Evolutionary conservation across 2,329 filamentous ascomycete genomes (phyloP).

Genomic region (Knufia fluminis): DNA sequence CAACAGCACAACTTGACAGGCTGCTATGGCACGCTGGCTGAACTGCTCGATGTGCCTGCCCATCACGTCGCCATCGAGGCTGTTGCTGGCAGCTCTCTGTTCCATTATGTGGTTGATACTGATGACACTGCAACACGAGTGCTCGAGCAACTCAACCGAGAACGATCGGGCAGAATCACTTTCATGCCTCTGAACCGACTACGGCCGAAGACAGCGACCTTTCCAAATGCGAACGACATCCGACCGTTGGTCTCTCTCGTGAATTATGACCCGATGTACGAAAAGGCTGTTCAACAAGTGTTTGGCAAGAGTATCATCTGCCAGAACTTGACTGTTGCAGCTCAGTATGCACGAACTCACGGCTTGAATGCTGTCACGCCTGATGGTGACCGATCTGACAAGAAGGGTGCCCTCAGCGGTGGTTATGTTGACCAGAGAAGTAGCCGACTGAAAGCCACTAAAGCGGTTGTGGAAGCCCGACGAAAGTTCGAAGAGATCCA

Average conservation of each 20-base stretch:
- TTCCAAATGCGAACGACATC: constrained; percentile 79
- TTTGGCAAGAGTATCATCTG: constrained; percentile 95
- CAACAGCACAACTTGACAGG: constrained; percentile 70
- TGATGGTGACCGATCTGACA: constrained; percentile 90
- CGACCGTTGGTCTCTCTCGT: constrained; percentile 80
- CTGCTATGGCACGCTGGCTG: constrained; percentile 84
- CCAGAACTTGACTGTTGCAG: constrained; percentile 75
- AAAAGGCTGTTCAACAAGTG: constrained; percentile 83
- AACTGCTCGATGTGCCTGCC: constrained; percentile 80
- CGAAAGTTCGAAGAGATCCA: constrained; percentile 62
- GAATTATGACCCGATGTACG: constrained; percentile 64
- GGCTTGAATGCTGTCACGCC: constrained; percentile 87
- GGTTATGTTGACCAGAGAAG: constrained; percentile 81
- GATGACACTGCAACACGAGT: constrained; percentile 77
- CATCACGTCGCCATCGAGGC: constrained; percentile 88
- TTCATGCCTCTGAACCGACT: constrained; percentile 89
- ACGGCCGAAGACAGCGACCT: constrained; percentile 58
- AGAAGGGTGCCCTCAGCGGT: constrained; percentile 88
- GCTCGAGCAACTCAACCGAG: constrained; percentile 67
- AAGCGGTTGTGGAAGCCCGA: constrained; percentile 63
- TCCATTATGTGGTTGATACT: constrained; percentile 92
- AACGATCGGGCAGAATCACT: constrained; percentile 76
- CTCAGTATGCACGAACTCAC: constrained; percentile 86
- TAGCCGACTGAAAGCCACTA: constrained; percentile 79
- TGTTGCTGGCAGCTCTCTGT: constrained; percentile 82